Percentiles rank a stretch among this genome's conserved stretches.
Evolutionary conservation across 2,329 filamentous ascomycete genomes (phyloP).

Genomic region (Clonostachys rhizophaga): DNA sequence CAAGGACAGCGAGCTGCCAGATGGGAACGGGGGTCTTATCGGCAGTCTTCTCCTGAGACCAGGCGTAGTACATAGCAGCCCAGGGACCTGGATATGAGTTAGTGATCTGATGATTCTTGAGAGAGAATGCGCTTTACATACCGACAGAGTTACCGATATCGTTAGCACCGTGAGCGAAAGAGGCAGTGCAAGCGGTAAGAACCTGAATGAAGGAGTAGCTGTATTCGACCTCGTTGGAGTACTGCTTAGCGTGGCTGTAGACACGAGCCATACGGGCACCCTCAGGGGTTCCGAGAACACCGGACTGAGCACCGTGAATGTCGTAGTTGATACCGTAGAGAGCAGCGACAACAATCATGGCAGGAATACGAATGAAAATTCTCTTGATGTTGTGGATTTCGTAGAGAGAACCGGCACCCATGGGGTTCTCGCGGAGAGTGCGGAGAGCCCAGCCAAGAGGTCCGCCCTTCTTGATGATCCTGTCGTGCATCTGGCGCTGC

Average conservation of each 20-base stretch:
- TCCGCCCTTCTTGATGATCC: constrained; percentile 56
- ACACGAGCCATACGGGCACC: constrained; percentile 63
- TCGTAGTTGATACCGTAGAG: constrained; percentile 80
- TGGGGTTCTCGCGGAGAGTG: constrained; percentile 66
- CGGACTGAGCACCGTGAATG: constrained; percentile 71
- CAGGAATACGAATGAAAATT: constrained; percentile 61
- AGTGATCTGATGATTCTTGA: too few relatives aligned
- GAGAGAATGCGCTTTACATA: too few relatives aligned
- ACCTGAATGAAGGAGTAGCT: constrained; percentile 43
- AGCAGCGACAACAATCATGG: constrained; percentile 54
- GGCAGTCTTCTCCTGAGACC: constrained; percentile 30
- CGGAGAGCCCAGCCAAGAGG: constrained; percentile 81
- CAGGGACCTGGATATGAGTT: constrained; percentile 23
- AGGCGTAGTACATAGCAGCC: constrained; percentile 46
- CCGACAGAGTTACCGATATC: constrained; percentile 49
- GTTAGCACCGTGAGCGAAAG: constrained; percentile 52
- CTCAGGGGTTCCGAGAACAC: constrained; percentile 67
- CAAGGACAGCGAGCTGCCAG: constrained; percentile 32
- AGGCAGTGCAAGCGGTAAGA: constrained; percentile 46
- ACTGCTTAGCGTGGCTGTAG: constrained; percentile 42
- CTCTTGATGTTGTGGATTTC: constrained; percentile 67
- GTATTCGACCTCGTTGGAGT: constrained; percentile 48
- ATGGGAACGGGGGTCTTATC: constrained; percentile 33
- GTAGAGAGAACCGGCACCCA: constrained; percentile 69
- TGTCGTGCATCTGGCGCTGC: constrained; percentile 54